Conservation (phyloP, 768 basidiomycete species). For the Austroboletus eburneus region DNA sequence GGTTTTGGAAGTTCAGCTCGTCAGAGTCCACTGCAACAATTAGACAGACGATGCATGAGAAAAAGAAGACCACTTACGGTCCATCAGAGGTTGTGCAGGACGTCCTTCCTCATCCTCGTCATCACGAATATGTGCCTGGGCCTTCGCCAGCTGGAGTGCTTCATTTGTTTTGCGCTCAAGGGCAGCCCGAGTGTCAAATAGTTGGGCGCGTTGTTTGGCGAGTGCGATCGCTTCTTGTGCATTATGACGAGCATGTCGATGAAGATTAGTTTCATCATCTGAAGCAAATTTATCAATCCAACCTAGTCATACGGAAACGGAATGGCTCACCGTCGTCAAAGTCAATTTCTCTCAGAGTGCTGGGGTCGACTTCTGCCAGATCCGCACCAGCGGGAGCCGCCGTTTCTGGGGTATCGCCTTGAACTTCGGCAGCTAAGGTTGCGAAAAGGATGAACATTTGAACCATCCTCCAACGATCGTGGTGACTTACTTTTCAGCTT, state of each 20-base stretch:
- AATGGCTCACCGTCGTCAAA: conserved; percentile 78
- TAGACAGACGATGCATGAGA: conserved; percentile 3
- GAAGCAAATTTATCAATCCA: conserved; percentile 7
- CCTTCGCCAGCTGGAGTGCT: conserved; percentile 64
- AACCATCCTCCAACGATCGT: conserved; percentile 11
- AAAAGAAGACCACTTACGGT: conserved; percentile 48
- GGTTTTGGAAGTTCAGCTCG: conserved; percentile 99
- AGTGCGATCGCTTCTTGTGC: conserved; percentile 84
- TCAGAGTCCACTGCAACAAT: conserved; percentile 75
- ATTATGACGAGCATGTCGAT: conserved; percentile 79
- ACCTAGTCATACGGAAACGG: conserved; percentile 1
- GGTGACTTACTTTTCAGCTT: conserved; percentile 77
- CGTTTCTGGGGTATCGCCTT: conserved; percentile 50
- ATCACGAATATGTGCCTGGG: conserved; percentile 39
- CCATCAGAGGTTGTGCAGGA: conserved; percentile 52
- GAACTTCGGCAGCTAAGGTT: conserved; percentile 67
- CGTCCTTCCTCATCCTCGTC: conserved; percentile 37
- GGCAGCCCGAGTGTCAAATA: conserved; percentile 83
- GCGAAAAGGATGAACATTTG: conserved; percentile 11
- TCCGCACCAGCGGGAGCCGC: conserved; percentile 55
- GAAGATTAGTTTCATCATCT: conserved; percentile 89
- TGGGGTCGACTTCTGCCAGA: conserved; percentile 49
- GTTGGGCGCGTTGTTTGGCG: conserved; percentile 73
- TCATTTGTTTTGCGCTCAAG: conserved; percentile 79
- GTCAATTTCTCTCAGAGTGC: conserved; percentile 67